Base-by-base conservation (phyloP, 139 green algal species). In the Chlorella vulgaris region DNA sequence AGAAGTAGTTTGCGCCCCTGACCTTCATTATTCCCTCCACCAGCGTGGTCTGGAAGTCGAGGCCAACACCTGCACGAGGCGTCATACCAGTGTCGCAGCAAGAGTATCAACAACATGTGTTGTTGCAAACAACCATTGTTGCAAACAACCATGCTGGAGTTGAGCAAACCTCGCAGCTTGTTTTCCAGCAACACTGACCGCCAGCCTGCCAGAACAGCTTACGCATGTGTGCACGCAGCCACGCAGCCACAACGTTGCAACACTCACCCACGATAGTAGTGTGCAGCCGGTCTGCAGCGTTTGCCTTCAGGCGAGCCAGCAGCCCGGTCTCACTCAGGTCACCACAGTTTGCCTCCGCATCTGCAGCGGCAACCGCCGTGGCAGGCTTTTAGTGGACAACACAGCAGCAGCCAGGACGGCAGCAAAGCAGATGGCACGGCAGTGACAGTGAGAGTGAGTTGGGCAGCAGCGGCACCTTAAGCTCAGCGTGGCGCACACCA, bases 1-100 rank as follows among this genome's bases (percentile, higher is more conserved):
- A 82, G 31, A 87, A 81, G 67, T 87, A 87, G 63, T 86, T 86
- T 51, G 78, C 83, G 1, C 83, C 83, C 55, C 15, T 62, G 21
- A 63, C 58, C 35, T 47, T 51, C 4, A 33, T 40, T 29, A 87
- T 70, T 3, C 15, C 24, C 40, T 87, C 50, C 29, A 87, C 66
- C 50, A 87, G 78, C 67, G 74, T 35, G 13, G 51, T 86, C 63
- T 86, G 81, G 51, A 87, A 84, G 78, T 81, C 76, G 21, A 81
- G 76, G 31, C 76, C 76, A 33, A 81, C 62, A 21, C 75, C 74
- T 80, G 74, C 19, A 33, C 39, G 29, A 29, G n/a, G 24, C 21
- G 8, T 5, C 5, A 5, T 55, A 10, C 7, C 6, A 2, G 1
- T 2, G 28, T 1, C 26, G 7, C 22, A 28, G n/a, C n/a, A n/a